Evolutionary conservation across 2,329 filamentous ascomycete genomes (phyloP).

Genomic region (Botrytis fragariae): DNA sequence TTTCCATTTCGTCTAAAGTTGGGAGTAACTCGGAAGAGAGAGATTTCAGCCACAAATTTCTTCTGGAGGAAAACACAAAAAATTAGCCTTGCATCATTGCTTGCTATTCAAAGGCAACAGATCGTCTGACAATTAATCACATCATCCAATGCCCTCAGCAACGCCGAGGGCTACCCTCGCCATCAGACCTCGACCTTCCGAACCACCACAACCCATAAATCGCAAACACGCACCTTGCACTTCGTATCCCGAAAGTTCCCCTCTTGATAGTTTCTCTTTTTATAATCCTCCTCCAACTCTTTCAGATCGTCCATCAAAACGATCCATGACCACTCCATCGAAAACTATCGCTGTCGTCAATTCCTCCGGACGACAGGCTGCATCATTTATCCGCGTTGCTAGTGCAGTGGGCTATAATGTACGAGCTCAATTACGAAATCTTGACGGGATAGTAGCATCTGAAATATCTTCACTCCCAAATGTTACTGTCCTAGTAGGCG

Average conservation of each 20-base stretch:
- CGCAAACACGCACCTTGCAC: conserved; percentile 35
- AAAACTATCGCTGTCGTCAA: conserved; percentile 88
- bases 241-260: conserved; percentile 31
- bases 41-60: background rate
- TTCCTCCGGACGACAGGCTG: conserved; percentile 90
- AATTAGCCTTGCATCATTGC: background rate
- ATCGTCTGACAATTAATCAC: background rate
- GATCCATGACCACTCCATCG: conserved; percentile 37
- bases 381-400: conserved; percentile 90
- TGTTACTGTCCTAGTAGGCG: conserved; percentile 62
- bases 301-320: conserved; percentile 35
- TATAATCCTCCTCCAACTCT: conserved; percentile 23
- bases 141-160: conserved; percentile 35
- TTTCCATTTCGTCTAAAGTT: conserved; percentile 9
- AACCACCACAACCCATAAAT: conserved; percentile 27
- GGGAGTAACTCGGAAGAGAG: background rate
- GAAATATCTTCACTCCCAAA: conserved; percentile 82
- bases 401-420: conserved; percentile 92
- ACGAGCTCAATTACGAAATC: conserved; percentile 83
- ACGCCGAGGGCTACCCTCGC: conserved; percentile 32
- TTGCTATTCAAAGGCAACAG: background rate
- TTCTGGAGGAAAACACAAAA: background rate
- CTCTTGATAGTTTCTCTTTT: conserved; percentile 22
- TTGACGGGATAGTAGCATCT: conserved; percentile 81
- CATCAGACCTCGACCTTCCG: conserved; percentile 32